Evolutionary conservation across 225 moss, liverwort and hornwort genomes (phyloP).

Genomic region (Physcomitrium patens): DNA sequence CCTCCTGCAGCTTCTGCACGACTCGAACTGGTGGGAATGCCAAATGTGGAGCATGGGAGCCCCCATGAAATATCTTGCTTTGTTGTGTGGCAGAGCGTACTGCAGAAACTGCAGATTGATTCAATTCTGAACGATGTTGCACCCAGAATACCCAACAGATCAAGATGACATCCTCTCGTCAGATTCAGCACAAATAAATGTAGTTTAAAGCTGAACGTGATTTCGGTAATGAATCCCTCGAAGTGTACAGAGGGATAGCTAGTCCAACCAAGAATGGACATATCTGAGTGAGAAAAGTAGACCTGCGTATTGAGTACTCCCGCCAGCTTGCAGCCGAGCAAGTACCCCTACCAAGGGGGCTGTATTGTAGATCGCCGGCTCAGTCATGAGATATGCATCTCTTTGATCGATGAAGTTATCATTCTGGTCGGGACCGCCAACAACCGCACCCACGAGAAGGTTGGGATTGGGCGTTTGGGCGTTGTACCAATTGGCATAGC

Average conservation of each 20-base stretch:
- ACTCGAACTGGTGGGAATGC: conserved; percentile 29
- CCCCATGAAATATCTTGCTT: conserved; percentile 28
- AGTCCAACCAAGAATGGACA: background rate
- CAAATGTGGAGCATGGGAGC: conserved; percentile 13
- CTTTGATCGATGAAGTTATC: conserved; percentile 66
- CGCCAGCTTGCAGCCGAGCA: conserved; percentile 44
- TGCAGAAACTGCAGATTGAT: conserved; percentile 22
- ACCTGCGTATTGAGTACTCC: conserved; percentile 29
- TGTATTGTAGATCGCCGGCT: conserved; percentile 69
- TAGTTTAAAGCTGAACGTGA: too few relatives aligned
- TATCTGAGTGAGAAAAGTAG: background rate
- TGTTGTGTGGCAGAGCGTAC: conserved; percentile 29
- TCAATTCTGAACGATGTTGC: conserved; percentile 16
- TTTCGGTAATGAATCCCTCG: background rate
- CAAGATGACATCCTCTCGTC: background rate
- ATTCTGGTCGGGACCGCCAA: conserved; percentile 71
- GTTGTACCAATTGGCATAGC: conserved; percentile 62
- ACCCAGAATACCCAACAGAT: background rate
- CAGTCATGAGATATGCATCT: conserved; percentile 54
- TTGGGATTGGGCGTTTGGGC: conserved; percentile 55
- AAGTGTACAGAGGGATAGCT: background rate
- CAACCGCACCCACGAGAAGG: conserved; percentile 57
- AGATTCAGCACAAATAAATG: background rate
- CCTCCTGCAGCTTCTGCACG: conserved; percentile 30
- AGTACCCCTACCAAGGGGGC: conserved; percentile 67